Evolutionary conservation across 495 filamentous ascomycete species (phyloP).

Genomic region (Podospora pseudopauciseta): DNA sequence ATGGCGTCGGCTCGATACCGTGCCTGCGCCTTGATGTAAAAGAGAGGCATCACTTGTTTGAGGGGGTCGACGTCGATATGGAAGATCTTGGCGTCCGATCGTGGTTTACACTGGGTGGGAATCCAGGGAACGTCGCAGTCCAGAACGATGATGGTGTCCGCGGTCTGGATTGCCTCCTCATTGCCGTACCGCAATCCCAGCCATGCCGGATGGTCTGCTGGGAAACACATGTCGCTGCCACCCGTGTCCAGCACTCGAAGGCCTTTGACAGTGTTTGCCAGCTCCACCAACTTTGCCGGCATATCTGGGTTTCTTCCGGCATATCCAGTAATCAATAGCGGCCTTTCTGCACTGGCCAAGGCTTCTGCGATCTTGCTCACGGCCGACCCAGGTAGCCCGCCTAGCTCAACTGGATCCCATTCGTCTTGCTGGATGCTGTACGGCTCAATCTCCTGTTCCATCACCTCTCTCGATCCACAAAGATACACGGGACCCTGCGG

Average conservation of each 20-base stretch:
- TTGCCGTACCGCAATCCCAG: conserved; percentile 74
- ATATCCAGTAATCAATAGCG: conserved; percentile 81
- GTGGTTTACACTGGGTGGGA: conserved; percentile 56
- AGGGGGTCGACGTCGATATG: conserved; percentile 85
- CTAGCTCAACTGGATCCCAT: conserved; percentile 73
- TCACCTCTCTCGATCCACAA: conserved; percentile 77
- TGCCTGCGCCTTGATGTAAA: conserved; percentile 69
- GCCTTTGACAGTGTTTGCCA: conserved; percentile 75
- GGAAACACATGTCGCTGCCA: conserved; percentile 95
- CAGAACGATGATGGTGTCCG: conserved; percentile 81
- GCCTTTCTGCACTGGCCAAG: conserved; percentile 68
- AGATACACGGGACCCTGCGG: conserved; percentile 88
- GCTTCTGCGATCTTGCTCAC: conserved; percentile 66
- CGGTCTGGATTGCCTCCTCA: conserved; percentile 67
- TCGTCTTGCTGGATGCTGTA: conserved; percentile 68
- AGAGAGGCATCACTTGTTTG: conserved; percentile 82
- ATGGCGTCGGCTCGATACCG: conserved; percentile 74
- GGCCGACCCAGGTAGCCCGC: conserved; percentile 65
- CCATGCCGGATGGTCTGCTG: conserved; percentile 67
- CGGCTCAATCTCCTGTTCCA: conserved; percentile 87
- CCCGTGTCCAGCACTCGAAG: conserved; percentile 84
- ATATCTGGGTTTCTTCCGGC: conserved; percentile 70
- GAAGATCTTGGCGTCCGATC: conserved; percentile 62
- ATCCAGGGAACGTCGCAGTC: conserved; percentile 79
- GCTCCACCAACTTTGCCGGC: conserved; percentile 65